A percentile compares a stretch with the other conserved stretches of the same genome.
Conservation (phyloP, 129 eudicot genomes). For the Saposhnikovia divaricata region DNA sequence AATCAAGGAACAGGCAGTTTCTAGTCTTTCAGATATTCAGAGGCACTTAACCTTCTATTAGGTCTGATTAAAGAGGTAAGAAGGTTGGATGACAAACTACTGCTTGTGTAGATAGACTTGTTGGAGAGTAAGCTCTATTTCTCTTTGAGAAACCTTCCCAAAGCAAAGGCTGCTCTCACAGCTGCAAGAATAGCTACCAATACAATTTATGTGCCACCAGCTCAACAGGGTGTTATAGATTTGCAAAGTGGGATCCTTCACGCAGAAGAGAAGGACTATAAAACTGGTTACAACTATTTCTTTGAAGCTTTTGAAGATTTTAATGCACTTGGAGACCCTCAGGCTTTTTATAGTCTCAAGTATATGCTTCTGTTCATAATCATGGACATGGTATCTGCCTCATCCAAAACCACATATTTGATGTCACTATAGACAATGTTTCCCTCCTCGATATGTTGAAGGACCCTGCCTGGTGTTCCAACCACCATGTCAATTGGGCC, state of each 20-base stretch:
- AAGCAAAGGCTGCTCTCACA: constrained; percentile 45
- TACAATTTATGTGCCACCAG: constrained; percentile 40
- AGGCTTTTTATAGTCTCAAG: constrained; percentile 30
- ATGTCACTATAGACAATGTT: constrained; percentile 92
- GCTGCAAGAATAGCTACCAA: constrained; percentile 41
- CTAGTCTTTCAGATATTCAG: too few relatives aligned
- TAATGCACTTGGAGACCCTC: constrained; percentile 37
- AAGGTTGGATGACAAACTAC: too few relatives aligned
- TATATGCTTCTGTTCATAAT: constrained; percentile 37
- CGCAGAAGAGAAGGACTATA: constrained; percentile 41
- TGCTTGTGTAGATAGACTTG: too few relatives aligned
- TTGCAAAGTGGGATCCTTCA: constrained; percentile 41
- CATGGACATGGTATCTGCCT: constrained; percentile 93
- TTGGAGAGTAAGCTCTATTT: too few relatives aligned
- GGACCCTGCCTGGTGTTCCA: constrained; percentile 91
- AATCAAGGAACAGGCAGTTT: too few relatives aligned
- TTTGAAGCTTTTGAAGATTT: constrained; percentile 37
- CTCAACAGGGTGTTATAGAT: constrained; percentile 37
- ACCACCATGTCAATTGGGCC: constrained; percentile 85
- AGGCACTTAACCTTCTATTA: too few relatives aligned
- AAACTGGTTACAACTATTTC: constrained; percentile 41
- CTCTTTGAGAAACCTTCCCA: too few relatives aligned
- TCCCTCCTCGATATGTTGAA: constrained; percentile 90
- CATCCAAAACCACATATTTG: constrained; percentile 93
- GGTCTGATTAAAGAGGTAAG: too few relatives aligned